Conservation (phyloP, 2,329 filamentous ascomycete genomes). For the Nemania diffusa region DNA sequence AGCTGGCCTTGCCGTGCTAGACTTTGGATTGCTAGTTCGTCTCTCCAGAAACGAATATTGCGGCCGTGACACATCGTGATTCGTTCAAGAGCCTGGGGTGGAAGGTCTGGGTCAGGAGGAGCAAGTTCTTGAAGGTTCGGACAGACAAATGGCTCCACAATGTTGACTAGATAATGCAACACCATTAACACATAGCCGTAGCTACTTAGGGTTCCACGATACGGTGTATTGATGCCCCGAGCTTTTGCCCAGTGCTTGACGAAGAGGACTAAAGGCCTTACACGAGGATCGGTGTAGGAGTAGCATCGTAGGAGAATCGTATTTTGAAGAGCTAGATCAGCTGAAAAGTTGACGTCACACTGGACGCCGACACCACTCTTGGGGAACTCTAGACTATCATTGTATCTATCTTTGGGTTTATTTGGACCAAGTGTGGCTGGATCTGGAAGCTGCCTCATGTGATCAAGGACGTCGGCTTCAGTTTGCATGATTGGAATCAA, state of each 20-base stretch:
- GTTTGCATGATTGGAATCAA: constrained; percentile 53
- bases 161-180: constrained; percentile 87
- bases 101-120: constrained; percentile 52
- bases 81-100: constrained; percentile 53
- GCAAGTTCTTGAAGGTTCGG: constrained; percentile 79
- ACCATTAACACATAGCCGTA: constrained; percentile 96
- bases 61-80: constrained; percentile 68
- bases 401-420: constrained; percentile 64
- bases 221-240: constrained; percentile 86
- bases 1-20: constrained; percentile 69
- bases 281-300: constrained; percentile 79
- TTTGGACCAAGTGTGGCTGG: constrained; percentile 62
- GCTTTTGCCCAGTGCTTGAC: constrained; percentile 91
- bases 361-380: constrained; percentile 82
- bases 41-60: constrained; percentile 80
- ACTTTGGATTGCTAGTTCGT: constrained; percentile 74
- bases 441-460: constrained; percentile 59
- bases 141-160: constrained; percentile 82
- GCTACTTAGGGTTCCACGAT: constrained; percentile 85
- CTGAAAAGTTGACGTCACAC: constrained; percentile 92
- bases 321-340: constrained; percentile 84
- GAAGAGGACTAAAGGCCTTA: constrained; percentile 82
- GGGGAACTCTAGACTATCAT: constrained; percentile 78
- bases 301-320: constrained; percentile 86
- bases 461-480: constrained; percentile 51